Percentiles rank a stretch among this genome's conserved stretches.
These are phyloP conservation scores for Ambrosia hybrid DNA, from an alignment of 140 eudicot species.

Conservation along the genomic window DNA sequence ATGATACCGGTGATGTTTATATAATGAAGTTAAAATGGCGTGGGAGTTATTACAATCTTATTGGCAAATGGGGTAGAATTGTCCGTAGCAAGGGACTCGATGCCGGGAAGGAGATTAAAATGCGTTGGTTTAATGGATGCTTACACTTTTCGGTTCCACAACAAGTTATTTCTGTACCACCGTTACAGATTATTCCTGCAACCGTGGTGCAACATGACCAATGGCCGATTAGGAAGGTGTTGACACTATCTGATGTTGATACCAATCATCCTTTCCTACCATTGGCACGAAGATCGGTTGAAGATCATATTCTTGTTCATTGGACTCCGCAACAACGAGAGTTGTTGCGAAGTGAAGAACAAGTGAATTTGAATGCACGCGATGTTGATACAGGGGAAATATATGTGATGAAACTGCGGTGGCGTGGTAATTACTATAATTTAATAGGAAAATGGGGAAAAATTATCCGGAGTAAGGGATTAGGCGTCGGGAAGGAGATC, in stretches of 20 bases:
- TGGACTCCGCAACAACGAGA: conserved; percentile 66
- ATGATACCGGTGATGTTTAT: conserved; percentile 65
- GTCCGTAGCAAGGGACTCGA: conserved; percentile 67
- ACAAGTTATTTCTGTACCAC: conserved; percentile 33
- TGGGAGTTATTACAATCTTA: conserved; percentile 67
- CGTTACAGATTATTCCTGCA: conserved; percentile 38
- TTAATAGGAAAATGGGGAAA: conserved; percentile 75
- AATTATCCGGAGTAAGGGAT: conserved; percentile 60
- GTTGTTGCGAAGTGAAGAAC: conserved; percentile 61
- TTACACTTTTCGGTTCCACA: conserved; percentile 60
- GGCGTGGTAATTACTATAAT: conserved; percentile 74
- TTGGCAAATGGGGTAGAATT: conserved; percentile 74
- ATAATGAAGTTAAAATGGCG: conserved; percentile 72
- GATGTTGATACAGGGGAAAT: conserved; percentile 67
- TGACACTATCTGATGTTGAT: conserved; percentile 74
- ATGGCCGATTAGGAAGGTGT: conserved; percentile 51
- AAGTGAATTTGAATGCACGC: conserved; percentile 61
- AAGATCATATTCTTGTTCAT: conserved; percentile 73
- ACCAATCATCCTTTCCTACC: conserved; percentile 80
- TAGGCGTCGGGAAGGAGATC: conserved; percentile 73
- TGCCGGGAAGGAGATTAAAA: conserved; percentile 64
- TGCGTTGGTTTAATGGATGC: conserved; percentile 63
- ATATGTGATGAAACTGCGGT: conserved; percentile 66
- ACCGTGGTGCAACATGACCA: conserved; percentile 31
- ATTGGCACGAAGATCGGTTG: conserved; percentile 58